Evolutionary conservation across 306 rosid species (phyloP), one percentile per base, ranked within the genome.

Genomic region (apple (Malus domestica)): DNA sequence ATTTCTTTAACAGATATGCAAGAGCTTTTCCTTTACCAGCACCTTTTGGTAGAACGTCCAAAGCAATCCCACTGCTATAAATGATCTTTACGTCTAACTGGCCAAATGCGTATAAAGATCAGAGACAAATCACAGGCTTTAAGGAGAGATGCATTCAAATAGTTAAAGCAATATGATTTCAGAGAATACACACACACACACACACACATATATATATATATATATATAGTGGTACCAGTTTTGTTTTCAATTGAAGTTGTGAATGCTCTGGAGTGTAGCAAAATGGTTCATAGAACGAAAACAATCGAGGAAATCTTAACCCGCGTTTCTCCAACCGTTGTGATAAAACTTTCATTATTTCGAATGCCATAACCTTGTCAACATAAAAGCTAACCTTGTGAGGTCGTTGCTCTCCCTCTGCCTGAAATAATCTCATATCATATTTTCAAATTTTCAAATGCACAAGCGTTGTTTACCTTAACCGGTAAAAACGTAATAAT

Each of bases 21-120:
- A 92, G 99, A 62, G 97, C 99, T 89, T 92, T 96, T 67, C 99
- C 99, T 89, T 95, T 95, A 68, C 99, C 99, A 76, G 99, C 97
- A 76, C 93, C 96, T 85, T 90, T 84, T 74, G 99, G 86, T 60
- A 95, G 67, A 89, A 92, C 89, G 86, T 95, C 97, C 85, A 92
- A 84, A 86, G 88, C 99, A 75, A 88, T 85, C 78, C 99, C 99
- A 77, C 99, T 97, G 81, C 99, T 95, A 85, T 88, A 89, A 66
- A 93, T 82, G 82, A 93, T 82, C 81, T 93, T 91, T 62, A 91
- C 93, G 76, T 91, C 90, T 78, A 93, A 83, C 97, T 93, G 88
- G 70, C 58, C 59, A 74, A 70, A 67, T 63, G 74, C 55, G 70
- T 10, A 72, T 72, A 59, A 69, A 72, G 45, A 73, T 82, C 75